Conservation (phyloP, 2,329 filamentous ascomycete species). For the Pseudogymnoascus pannorum region DNA sequence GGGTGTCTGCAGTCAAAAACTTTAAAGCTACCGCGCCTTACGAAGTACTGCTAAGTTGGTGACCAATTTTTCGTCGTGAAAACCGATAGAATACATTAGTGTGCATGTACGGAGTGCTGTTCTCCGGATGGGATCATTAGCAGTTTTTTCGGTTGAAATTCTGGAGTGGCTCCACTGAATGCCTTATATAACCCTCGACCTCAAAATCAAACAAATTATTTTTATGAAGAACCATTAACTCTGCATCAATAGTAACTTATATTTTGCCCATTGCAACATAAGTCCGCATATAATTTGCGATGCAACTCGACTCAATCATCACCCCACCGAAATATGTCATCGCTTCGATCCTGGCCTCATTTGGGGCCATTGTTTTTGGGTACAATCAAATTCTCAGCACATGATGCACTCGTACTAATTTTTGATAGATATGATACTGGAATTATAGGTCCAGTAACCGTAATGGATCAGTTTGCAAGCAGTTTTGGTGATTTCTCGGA, state of each 20-base stretch:
- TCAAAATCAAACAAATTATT: neutral
- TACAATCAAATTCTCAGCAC: conserved; percentile 11
- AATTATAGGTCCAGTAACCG: conserved; percentile 43
- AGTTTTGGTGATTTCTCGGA: conserved; percentile 44
- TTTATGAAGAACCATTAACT: neutral
- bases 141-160: neutral
- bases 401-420: neutral
- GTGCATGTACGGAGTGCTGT: neutral
- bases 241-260: neutral
- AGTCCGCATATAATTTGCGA: neutral
- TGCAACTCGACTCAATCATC: neutral
- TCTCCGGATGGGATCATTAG: neutral
- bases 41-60: neutral
- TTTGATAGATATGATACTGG: conserved; percentile 35
- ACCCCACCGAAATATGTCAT: conserved; percentile 23
- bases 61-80: neutral
- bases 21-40: neutral
- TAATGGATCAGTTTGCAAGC: conserved; percentile 38
- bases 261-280: neutral
- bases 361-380: conserved; percentile 25
- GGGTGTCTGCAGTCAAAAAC: neutral
- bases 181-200: neutral
- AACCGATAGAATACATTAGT: neutral
- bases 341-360: conserved; percentile 21
- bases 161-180: neutral